phyloP scores from a whole-genome alignment of 2,329 filamentous ascomycete genomes.

The Aureobasidium subglaciale region DNA sequence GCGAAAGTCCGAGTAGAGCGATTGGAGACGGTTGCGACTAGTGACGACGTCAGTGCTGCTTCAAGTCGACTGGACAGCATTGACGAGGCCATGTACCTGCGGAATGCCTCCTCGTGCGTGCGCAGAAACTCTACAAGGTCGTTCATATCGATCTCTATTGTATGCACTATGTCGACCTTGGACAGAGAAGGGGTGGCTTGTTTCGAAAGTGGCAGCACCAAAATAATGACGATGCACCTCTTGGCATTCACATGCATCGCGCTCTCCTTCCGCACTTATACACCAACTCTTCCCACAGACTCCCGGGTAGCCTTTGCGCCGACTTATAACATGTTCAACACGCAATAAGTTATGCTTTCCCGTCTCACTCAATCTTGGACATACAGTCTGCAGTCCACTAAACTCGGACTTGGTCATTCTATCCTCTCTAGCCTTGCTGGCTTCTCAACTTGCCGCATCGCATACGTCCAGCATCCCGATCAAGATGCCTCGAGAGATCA shows the following conservation, averaged over 20 bases:
- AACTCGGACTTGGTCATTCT: too few relatives aligned
- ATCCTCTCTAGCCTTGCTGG: neutral
- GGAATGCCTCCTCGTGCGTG: conserved; percentile 43
- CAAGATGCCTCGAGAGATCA: too few relatives aligned
- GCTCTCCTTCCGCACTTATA: neutral
- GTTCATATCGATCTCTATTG: neutral
- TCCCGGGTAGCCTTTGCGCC: neutral
- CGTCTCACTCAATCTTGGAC: too few relatives aligned
- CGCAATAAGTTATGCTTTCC: too few relatives aligned
- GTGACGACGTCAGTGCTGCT: neutral
- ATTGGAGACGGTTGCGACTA: conserved; percentile 66
- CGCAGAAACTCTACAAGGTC: conserved; percentile 57
- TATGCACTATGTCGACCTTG: neutral
- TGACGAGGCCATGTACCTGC: conserved; percentile 31
- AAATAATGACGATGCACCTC: neutral
- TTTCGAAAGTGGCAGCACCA: neutral
- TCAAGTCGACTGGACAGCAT: conserved; percentile 14
- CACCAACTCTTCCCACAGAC: neutral
- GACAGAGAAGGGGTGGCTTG: neutral
- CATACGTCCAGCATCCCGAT: too few relatives aligned
- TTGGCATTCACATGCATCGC: conserved; percentile 11
- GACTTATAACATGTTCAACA: too few relatives aligned
- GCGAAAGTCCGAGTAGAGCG: conserved; percentile 82
- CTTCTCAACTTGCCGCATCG: neutral
- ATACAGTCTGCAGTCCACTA: too few relatives aligned